Evolutionary conservation across 331 rosid genomes (phyloP), one percentile per base, ranked within the genome.

Genomic region (Prunus yedoensis): DNA sequence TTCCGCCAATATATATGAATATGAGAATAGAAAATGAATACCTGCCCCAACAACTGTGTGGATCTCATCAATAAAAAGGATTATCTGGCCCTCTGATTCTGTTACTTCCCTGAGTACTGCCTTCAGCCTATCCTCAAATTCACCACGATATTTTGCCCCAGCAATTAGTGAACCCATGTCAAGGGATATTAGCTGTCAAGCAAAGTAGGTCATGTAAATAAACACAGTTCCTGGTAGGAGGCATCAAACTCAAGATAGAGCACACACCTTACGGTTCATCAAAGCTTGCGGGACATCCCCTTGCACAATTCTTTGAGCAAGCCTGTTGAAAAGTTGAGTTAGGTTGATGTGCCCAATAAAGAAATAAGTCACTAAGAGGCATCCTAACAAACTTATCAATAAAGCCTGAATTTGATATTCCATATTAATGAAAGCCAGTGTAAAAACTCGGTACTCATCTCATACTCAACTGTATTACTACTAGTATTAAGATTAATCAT

Each of bases 41-140:
- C 99, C 99, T 85, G 99, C 99, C 75, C 99, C 99, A 62, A 95
- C 99, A 74, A 95, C 99, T 0, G 99, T 95, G 89, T 94, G 97
- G 73, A 92, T 94, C 85, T 92, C 99, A 72, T 94, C 99, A 58
- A 94, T 94, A 85, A 95, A 95, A 75, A 95, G 95, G 74, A 95
- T n/a, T 70, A 81, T 95, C 75, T 95, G 99, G 61, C 99, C 99
- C 73, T 95, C 99, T 28, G 99, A 95, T 67, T 95, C 99, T 66
- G 99, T 95, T 68, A 95, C 97, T 90, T 95, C 99, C 92, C 73
- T 95, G 67, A 95, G 97, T 51, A 95, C 99, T 51, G 99, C 99
- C 88, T 95, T 95, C 83, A 95, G 91, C 81, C 99, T 90, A 76
- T 95, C 99, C 86, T 95, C 99, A 83, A 95, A 95, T 83, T 95